Conservation (phyloP, 2,329 filamentous ascomycete genomes). For the Fusarium lateritium region DNA sequence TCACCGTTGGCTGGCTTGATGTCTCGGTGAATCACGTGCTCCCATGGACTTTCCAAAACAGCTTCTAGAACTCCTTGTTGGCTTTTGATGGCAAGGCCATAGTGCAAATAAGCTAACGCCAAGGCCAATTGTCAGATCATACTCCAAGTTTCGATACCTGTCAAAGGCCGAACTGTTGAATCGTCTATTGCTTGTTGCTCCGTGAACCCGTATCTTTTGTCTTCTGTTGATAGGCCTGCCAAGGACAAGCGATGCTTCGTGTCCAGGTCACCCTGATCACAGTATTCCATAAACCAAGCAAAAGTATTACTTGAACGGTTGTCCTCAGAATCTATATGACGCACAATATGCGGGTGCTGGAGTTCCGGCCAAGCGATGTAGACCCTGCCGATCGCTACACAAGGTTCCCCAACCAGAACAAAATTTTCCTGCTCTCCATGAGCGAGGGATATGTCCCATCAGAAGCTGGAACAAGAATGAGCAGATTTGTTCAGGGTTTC, state of each 20-base stretch:
- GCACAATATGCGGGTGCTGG: constrained; percentile 1
- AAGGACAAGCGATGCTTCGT: not conserved
- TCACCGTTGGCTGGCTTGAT: not conserved
- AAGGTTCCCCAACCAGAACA: not conserved
- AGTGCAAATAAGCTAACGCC: not conserved
- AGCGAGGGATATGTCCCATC: not conserved
- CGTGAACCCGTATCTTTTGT: not conserved
- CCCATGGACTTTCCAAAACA: not conserved
- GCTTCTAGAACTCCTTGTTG: fast-evolving
- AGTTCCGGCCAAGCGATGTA: not conserved
- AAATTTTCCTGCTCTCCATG: not conserved
- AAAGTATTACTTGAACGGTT: not conserved
- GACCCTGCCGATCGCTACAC: not conserved
- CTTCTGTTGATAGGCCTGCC: not conserved
- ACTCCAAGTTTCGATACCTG: not conserved
- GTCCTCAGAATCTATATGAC: not conserved
- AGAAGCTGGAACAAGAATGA: not conserved
- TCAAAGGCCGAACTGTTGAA: not conserved
- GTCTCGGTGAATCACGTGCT: not conserved
- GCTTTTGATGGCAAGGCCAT: not conserved
- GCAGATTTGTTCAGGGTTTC: not conserved
- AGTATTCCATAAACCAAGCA: not conserved
- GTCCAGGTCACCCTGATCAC: not conserved
- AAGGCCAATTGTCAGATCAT: constrained; percentile 1
- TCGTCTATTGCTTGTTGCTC: not conserved